Evolutionary conservation across 2,329 filamentous ascomycete genomes (phyloP).

Genomic region (Curvularia sp.): DNA sequence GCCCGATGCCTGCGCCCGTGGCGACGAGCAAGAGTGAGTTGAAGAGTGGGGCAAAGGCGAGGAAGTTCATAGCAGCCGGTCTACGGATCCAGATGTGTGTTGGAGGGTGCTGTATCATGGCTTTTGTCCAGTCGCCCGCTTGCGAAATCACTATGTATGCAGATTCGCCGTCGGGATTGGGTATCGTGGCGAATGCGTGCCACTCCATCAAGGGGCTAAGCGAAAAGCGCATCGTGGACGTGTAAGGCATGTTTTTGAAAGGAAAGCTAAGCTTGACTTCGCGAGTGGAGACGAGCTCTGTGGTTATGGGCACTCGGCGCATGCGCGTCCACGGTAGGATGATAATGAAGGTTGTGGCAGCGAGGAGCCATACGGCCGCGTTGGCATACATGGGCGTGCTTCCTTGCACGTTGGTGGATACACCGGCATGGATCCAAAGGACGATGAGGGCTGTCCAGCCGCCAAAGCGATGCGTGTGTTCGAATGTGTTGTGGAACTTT

Average conservation of each 20-base stretch:
- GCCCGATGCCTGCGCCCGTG: slow-evolving; percentile 36
- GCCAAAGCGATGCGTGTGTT: slow-evolving; percentile 46
- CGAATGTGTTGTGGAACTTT: slow-evolving; percentile 46
- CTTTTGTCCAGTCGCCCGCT: slow-evolving; percentile 48
- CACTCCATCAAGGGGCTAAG: slow-evolving; percentile 41
- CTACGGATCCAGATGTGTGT: slow-evolving; percentile 26
- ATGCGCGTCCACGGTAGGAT: slow-evolving; percentile 77
- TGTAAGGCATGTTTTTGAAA: slow-evolving; percentile 31
- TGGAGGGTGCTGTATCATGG: slow-evolving; percentile 23
- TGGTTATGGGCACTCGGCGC: slow-evolving; percentile 68
- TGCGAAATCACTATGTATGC: slow-evolving; percentile 41
- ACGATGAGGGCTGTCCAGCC: slow-evolving; percentile 42
- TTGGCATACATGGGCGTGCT: slow-evolving; percentile 15
- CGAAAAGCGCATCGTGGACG: slow-evolving; percentile 31
- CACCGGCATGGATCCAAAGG: slow-evolving; percentile 37
- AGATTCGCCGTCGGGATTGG: slow-evolving; percentile 14
- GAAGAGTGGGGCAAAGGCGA: slow-evolving; percentile 28
- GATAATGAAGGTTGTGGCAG: slow-evolving; percentile 69
- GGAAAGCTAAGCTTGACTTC: slow-evolving; percentile 69
- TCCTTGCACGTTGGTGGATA: slow-evolving; percentile 13
- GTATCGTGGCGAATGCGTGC: slow-evolving; percentile 51
- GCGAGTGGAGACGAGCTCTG: slow-evolving; percentile 73
- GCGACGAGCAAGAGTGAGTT: slow-evolving; percentile 30
- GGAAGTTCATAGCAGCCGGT: slow-evolving; percentile 32
- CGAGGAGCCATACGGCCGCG: slow-evolving; percentile 69